Conservation (phyloP, 495 filamentous ascomycete genomes). For the Sporormia fimetaria region DNA sequence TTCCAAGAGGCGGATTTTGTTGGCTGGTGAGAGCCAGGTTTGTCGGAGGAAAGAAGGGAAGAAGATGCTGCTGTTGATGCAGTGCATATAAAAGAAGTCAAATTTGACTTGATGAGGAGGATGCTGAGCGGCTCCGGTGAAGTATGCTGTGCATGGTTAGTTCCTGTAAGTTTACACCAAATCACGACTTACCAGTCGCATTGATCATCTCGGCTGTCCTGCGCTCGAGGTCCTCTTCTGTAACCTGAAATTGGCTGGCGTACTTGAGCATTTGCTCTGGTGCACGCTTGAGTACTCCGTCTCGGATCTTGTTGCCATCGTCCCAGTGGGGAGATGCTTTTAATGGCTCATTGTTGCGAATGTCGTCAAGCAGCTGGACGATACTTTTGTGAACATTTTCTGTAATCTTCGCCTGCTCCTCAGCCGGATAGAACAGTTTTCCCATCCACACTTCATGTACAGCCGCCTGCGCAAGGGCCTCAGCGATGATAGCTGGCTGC, state of each 20-base stretch:
- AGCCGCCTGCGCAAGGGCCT: slow-evolving; percentile 66
- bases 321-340: slow-evolving; percentile 36
- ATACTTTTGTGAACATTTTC: slow-evolving; percentile 38
- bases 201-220: slow-evolving; percentile 70
- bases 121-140: slow-evolving; percentile 49
- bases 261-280: slow-evolving; percentile 50
- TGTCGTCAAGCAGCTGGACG: slow-evolving; percentile 47
- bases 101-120: slow-evolving; percentile 54
- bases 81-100: slow-evolving; percentile 77
- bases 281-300: slow-evolving; percentile 53
- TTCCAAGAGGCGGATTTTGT: slow-evolving; percentile 56
- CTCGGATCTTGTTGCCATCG: slow-evolving; percentile 53
- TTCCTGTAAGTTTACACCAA: background rate
- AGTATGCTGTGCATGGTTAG: slow-evolving; percentile 38
- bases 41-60: slow-evolving; percentile 41
- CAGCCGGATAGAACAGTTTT: slow-evolving; percentile 41
- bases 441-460: slow-evolving; percentile 45
- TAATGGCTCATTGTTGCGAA: slow-evolving; percentile 45
- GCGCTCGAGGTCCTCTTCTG: slow-evolving; percentile 51
- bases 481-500: slow-evolving; percentile 69
- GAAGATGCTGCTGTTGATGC: slow-evolving; percentile 52
- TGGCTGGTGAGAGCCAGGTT: slow-evolving; percentile 32
- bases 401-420: slow-evolving; percentile 38
- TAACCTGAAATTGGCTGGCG: slow-evolving; percentile 48
- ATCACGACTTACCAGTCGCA: slow-evolving; percentile 37